Base-by-base conservation (phyloP, 1,139 yeast genomes). In the Kodamaea ohmeri region DNA sequence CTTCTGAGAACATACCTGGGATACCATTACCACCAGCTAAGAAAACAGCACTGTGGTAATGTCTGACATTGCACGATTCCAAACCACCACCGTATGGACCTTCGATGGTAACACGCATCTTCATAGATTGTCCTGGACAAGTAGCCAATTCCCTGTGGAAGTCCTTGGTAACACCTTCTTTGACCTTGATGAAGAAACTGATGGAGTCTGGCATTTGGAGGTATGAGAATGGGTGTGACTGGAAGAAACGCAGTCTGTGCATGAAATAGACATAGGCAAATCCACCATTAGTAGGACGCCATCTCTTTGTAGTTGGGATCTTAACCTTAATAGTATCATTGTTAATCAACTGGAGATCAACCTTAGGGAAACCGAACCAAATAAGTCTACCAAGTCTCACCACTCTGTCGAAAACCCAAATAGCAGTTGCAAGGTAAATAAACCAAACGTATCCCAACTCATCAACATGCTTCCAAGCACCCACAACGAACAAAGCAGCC, bases 211-310 rank as follows among this genome's bases (percentile, higher is more conserved):
- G 38, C 21, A 40, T 38, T 19, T 48, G 50, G 11, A 50, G 40
- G 37, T 51, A 55, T 0, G 73, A 64, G 48, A 68, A 68, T 4
- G 73, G 73, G 47, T 68, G 73, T 0, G 71, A 65, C 48, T 67
- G 72, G 62, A 62, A 65, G 51, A 66, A 66, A 20, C 58, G 50
- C 12, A 43, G 38, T 18, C 55, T 56, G 8, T 58, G 52, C 25
- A 71, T 39, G 50, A 76, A 74, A 45, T 72, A 67, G 27, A 76
- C 58, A 40, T 69, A 76, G 0, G 76, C 79, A 51, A 74, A 78
- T 1, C 77, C 73, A 29, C 80, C 80, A 7, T 78, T 74, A 32
- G 58, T 50, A 1, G 71, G 50, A 14, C 56, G 52, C 76, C 76
- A 73, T 42, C 59, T 53, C 2, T 46, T 50, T 13, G 76, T 73